These are phyloP conservation scores for Pugionium dolabratum DNA, from an alignment of 345 rosid genomes.

Conservation along the genomic window DNA sequence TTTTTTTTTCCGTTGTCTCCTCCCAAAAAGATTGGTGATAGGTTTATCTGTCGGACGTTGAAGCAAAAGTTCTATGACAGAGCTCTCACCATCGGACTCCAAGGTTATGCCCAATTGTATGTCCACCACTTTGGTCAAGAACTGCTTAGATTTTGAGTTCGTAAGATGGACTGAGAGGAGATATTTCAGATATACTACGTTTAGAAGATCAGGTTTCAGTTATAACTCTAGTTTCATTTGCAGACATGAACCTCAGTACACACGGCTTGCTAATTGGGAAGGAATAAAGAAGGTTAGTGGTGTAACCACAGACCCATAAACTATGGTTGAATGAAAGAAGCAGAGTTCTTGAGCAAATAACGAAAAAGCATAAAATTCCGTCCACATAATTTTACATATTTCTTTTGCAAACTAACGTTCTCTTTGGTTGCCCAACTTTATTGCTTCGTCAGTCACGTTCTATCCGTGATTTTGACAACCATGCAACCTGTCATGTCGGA, in stretches of 20 bases:
- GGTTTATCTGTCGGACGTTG: conserved; percentile 67
- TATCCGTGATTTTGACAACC: conserved; percentile 76
- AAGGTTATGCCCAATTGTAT: conserved; percentile 88
- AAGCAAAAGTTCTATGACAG: conserved; percentile 75
- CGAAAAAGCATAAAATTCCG: neutral
- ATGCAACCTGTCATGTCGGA: conserved; percentile 84
- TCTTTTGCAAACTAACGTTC: conserved; percentile 15
- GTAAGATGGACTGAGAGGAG: conserved; percentile 1
- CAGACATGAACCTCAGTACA: conserved; percentile 82
- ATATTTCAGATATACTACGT: conserved; percentile 5
- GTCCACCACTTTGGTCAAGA: conserved; percentile 27
- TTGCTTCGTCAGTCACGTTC: conserved; percentile 64
- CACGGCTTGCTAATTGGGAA: conserved; percentile 94
- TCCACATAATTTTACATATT: neutral
- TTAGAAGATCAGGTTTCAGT: conserved; percentile 22
- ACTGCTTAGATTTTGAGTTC: conserved; percentile 26
- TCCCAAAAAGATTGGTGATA: conserved; percentile 68
- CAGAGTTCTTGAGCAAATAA: conserved; percentile 9
- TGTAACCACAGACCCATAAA: conserved; percentile 10
- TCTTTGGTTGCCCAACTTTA: conserved; percentile 22
- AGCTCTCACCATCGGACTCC: conserved; percentile 87
- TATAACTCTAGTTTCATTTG: conserved; percentile 35
- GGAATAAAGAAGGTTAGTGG: conserved; percentile 76
- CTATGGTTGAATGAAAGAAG: neutral
- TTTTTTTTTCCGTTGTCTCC: conserved; percentile 11